Evolutionary conservation across 208 protist genomes (phyloP), one percentile per base, ranked within the genome.

Genomic region (Leishmania braziliensis): DNA sequence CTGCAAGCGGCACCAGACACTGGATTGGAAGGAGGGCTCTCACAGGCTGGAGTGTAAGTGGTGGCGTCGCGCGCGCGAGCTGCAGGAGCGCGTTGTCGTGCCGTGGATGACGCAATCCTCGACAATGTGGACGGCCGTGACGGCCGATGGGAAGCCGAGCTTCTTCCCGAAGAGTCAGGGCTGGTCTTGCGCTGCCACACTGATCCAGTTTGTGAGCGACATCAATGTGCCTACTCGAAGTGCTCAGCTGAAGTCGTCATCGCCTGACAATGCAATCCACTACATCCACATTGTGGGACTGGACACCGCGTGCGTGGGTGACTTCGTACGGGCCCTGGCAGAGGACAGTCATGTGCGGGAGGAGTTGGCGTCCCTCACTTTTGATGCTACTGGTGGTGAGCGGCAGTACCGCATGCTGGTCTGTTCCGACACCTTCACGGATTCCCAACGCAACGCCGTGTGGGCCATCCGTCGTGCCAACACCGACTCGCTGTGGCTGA

Each of bases 11-110:
- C 92, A 97, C 68, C 94, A 96, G 83, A 85, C 80, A 77, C 79
- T 92, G 70, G 92, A 94, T 79, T 97, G 94, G 92, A 95, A 84
- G 62, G 75, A 84, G 56, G 89, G 87, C 6, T 48, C 60, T n/a
- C 92, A 97, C 84, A 86, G 82, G 78, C 72, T 75, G 68, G 86
- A 89, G 75, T 97, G 93, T 86, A 82, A 72, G 62, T 69, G 91
- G 60, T 95, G 91, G 88, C 76, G 77, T 29, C 80, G 81, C 33
- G 91, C 89, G n/a, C 53, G 83, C 39, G 84, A 89, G 66, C 75
- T 91, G 23, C 85, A 88, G 39, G 88, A 93, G 77, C n/a, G 70
- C n/a, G 75, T 80, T 58, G 83, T 96, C 46, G 48, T 68, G 43
- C 86, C 84, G 0, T 75, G 87, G 54, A 63, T 88, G 10, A 20